These are phyloP conservation scores for Beauveria australis DNA, from an alignment of 2,329 filamentous ascomycete genomes.

Conservation along the genomic window DNA sequence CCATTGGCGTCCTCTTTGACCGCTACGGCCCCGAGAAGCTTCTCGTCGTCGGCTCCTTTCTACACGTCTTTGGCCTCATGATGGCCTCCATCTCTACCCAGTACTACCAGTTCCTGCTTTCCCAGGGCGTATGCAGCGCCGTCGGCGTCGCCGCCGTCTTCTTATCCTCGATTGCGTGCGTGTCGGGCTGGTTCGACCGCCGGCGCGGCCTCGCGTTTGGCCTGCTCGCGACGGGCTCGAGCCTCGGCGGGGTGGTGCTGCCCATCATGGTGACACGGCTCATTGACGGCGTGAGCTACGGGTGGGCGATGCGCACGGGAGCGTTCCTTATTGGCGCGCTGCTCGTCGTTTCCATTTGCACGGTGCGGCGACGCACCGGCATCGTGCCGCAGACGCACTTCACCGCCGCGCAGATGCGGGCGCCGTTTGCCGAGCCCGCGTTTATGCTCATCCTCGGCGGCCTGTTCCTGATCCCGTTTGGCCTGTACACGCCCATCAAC, in stretches of 20 bases:
- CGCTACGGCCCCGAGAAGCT: conserved; percentile 49
- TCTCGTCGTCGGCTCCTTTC: conserved; percentile 18
- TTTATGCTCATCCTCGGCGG: conserved; percentile 20
- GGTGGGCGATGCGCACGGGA: conserved; percentile 24
- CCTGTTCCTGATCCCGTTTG: conserved; percentile 22
- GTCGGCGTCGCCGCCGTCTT: conserved; percentile 23
- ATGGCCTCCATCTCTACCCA: conserved; percentile 5
- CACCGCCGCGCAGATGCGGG: conserved; percentile 20
- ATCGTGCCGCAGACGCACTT: conserved; percentile 15
- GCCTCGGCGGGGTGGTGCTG: conserved; percentile 25
- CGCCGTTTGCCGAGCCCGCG: conserved; percentile 20
- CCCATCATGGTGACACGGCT: conserved; percentile 25
- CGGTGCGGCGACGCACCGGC: conserved; percentile 3
- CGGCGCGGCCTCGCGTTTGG: conserved; percentile 21
- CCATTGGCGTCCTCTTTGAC: conserved; percentile 53
- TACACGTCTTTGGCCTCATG: conserved; percentile 3
- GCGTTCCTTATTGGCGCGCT: conserved; percentile 24
- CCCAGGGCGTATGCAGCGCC: conserved; percentile 10
- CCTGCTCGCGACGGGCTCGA: conserved; percentile 19
- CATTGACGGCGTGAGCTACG: conserved; percentile 21
- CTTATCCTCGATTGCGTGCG: conserved; percentile 16
- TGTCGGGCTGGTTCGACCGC: conserved; percentile 19
- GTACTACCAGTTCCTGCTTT: conserved; percentile 10
- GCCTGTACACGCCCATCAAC: conserved; percentile 24
- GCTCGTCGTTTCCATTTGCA: conserved; percentile 12